Conservation (phyloP, 169 alveolate species). For the Plasmodium vivax region DNA sequence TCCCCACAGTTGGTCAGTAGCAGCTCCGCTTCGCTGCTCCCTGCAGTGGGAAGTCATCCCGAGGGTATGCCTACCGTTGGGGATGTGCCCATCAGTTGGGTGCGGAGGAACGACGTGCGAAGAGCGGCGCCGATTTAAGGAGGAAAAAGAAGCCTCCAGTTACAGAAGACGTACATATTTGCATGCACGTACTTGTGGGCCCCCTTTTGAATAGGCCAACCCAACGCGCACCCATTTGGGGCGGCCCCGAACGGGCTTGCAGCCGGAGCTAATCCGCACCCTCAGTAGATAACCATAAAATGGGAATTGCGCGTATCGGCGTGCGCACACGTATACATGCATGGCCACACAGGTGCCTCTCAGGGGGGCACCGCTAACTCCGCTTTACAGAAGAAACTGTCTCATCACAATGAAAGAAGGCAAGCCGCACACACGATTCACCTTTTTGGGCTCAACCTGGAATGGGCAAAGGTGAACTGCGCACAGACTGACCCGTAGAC, state of each 20-base stretch:
- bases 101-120: neutral
- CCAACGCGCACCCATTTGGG: neutral
- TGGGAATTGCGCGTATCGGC: neutral
- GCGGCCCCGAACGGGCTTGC: neutral
- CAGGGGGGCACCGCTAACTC: neutral
- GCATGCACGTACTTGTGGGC: neutral
- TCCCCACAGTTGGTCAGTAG: neutral
- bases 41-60: neutral
- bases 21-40: neutral
- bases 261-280: neutral
- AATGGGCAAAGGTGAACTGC: neutral
- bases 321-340: neutral
- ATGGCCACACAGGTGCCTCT: neutral
- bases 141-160: neutral
- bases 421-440: neutral
- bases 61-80: neutral
- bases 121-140: neutral
- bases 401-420: neutral
- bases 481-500: neutral
- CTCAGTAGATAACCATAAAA: neutral
- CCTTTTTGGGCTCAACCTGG: neutral
- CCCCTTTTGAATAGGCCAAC: neutral
- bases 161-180: neutral
- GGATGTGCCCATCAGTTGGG: neutral
- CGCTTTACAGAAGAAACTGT: neutral